Evolutionary conservation across 257 asterid genomes (phyloP).

Genomic region (Petunia secreta): DNA sequence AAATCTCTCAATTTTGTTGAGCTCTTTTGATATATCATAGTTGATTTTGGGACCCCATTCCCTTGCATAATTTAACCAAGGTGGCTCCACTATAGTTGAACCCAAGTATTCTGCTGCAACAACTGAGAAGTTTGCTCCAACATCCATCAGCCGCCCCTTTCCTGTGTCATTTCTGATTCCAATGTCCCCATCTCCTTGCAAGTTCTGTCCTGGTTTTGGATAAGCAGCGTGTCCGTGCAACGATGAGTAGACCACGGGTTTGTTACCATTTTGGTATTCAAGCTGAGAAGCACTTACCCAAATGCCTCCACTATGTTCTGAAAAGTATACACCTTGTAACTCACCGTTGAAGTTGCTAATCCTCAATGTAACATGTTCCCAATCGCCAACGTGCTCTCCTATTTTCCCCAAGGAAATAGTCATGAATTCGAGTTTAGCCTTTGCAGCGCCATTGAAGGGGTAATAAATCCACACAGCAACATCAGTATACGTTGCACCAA

Average conservation of each 20-base stretch:
- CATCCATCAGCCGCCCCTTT: constrained; percentile 32
- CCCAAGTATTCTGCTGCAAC: constrained; percentile 32
- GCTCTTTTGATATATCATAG: constrained; percentile 29
- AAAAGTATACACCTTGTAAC: constrained; percentile 35
- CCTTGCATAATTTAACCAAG: constrained; percentile 41
- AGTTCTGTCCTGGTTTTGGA: constrained; percentile 33
- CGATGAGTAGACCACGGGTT: constrained; percentile 39
- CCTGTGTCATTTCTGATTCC: constrained; percentile 43
- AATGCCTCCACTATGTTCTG: constrained; percentile 43
- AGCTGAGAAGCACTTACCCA: constrained; percentile 40
- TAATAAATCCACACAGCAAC: constrained; percentile 42
- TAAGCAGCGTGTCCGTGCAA: constrained; percentile 45
- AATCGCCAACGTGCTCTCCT: constrained; percentile 49
- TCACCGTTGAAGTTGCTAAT: constrained; percentile 41
- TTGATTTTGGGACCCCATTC: constrained; percentile 44
- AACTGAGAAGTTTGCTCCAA: constrained; percentile 29
- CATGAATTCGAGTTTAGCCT: constrained; percentile 34
- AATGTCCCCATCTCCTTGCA: constrained; percentile 35
- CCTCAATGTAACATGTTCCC: constrained; percentile 51
- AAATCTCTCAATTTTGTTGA: constrained; percentile 25
- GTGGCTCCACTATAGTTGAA: constrained; percentile 33
- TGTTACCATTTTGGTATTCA: constrained; percentile 38
- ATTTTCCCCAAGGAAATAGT: constrained; percentile 35
- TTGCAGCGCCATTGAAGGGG: constrained; percentile 47
- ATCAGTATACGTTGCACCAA: constrained; percentile 41